Evolutionary conservation across 2,329 filamentous ascomycete genomes (phyloP).

Genomic region (Aspergillus versicolor): DNA sequence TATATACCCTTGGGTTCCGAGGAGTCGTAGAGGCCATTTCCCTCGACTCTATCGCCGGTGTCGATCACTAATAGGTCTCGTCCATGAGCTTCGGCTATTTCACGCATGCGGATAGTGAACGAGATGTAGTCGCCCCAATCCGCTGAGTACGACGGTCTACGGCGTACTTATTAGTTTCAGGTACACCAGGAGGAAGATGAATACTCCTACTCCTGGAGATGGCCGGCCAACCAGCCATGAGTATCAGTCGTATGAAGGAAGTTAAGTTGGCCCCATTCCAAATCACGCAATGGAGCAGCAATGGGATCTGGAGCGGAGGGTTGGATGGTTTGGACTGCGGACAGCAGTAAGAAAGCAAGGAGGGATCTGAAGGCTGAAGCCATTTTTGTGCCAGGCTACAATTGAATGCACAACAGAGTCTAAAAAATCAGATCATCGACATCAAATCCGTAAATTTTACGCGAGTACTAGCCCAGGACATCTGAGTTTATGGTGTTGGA

Average conservation of each 20-base stretch:
- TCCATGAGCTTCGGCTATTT: conserved; percentile 73
- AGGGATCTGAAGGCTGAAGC: not conserved
- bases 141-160: conserved; percentile 81
- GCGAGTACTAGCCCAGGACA: not conserved
- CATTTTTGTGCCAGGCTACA: conserved; percentile 5
- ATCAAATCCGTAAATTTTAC: not conserved
- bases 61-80: conserved; percentile 90
- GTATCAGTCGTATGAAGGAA: conserved; percentile 96
- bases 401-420: not conserved
- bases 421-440: not conserved
- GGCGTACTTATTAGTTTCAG: conserved; percentile 19
- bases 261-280: conserved; percentile 93
- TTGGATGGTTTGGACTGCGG: conserved; percentile 58
- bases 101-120: conserved; percentile 78
- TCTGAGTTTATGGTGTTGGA: not conserved
- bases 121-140: conserved; percentile 99
- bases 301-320: conserved; percentile 77
- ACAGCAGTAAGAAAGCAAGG: conserved; percentile 16
- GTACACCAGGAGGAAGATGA: not conserved
- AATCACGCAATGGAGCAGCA: conserved; percentile 74
- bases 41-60: conserved; percentile 89
- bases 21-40: conserved; percentile 90
- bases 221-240: conserved; percentile 93
- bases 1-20: conserved; percentile 85
- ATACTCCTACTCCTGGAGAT: conserved; percentile 74